Evolutionary conservation across 371 early-diverging fungal genomes (phyloP).

Genomic region (Massospora cicadina): DNA sequence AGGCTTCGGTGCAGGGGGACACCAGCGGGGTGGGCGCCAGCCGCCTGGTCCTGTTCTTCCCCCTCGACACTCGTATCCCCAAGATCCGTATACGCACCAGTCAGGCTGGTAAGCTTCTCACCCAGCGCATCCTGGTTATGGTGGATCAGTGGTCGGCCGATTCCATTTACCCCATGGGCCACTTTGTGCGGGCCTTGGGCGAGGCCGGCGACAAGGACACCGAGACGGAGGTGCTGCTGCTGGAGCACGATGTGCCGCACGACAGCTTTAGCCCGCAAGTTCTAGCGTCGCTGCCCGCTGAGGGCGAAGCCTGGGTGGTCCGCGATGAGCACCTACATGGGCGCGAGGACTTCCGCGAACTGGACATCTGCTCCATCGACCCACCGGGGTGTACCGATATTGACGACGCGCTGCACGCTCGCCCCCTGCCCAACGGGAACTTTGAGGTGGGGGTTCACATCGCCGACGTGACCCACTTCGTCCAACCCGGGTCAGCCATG

Average conservation of each 20-base stretch:
- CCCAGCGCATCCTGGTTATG: constrained; percentile 72
- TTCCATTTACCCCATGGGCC: constrained; percentile 71
- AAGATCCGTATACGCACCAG: constrained; percentile 78
- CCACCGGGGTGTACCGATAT: constrained; percentile 99
- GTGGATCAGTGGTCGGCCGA: constrained; percentile 78
- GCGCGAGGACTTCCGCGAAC: constrained; percentile 60
- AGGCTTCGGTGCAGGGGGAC: constrained; percentile 35
- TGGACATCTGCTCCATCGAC: constrained; percentile 95
- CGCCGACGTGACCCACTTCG: constrained; percentile 95
- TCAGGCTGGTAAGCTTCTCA: constrained; percentile 53
- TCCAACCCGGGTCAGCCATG: constrained; percentile 62
- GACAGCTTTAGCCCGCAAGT: constrained; percentile 78
- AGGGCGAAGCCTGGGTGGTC: constrained; percentile 77
- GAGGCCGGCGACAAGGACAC: constrained; percentile 80
- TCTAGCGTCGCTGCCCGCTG: constrained; percentile 56
- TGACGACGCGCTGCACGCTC: constrained; percentile 96
- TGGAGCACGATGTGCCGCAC: constrained; percentile 91
- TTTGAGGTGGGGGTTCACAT: constrained; percentile 92
- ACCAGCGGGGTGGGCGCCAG: constrained; percentile 16
- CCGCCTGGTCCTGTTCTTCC: constrained; percentile 32
- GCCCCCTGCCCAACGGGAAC: constrained; percentile 45
- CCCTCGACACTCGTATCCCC: constrained; percentile 84
- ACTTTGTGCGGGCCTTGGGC: constrained; percentile 81
- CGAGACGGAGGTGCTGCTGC: constrained; percentile 84
- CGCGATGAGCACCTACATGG: constrained; percentile 46